These are phyloP conservation scores for Umbellularia californica DNA, from an alignment of 164 flowering plant genomes.

Conservation along the genomic window DNA sequence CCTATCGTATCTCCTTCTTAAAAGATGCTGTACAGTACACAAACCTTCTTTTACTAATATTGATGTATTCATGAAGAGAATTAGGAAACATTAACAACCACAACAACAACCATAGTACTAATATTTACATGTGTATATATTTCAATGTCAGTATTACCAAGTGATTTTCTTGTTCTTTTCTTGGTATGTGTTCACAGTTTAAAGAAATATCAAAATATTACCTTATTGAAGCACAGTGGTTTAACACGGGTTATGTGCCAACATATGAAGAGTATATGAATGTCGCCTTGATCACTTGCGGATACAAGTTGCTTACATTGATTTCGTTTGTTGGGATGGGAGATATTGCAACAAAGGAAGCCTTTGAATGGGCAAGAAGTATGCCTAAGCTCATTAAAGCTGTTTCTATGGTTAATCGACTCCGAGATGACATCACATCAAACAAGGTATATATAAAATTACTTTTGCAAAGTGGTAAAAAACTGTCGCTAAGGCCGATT, in stretches of 20 bases:
- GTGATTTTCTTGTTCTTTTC: neutral
- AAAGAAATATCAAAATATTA: neutral
- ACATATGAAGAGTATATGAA: slow-evolving; percentile 31
- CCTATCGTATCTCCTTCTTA: neutral
- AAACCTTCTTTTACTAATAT: too few relatives aligned
- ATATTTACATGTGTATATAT: neutral
- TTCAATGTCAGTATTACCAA: too few relatives aligned
- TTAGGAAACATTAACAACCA: neutral
- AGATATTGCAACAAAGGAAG: slow-evolving; percentile 22
- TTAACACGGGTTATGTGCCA: slow-evolving; percentile 18
- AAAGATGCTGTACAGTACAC: slow-evolving; percentile 4
- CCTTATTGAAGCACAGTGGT: slow-evolving; percentile 38
- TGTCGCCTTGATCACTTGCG: slow-evolving; percentile 4
- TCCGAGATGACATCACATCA: neutral
- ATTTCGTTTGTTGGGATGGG: slow-evolving; percentile 23
- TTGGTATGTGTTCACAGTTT: neutral
- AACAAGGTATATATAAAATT: neutral
- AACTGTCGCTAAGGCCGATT: too few relatives aligned
- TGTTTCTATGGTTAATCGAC: neutral
- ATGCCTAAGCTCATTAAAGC: slow-evolving; percentile 15
- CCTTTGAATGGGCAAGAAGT: slow-evolving; percentile 26
- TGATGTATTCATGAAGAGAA: neutral
- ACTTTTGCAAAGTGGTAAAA: too few relatives aligned
- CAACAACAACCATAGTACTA: too few relatives aligned
- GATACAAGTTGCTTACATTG: slow-evolving; percentile 6